Conservation (phyloP, 176 grass and related monocot species). For the Phoenix roebelenii region DNA sequence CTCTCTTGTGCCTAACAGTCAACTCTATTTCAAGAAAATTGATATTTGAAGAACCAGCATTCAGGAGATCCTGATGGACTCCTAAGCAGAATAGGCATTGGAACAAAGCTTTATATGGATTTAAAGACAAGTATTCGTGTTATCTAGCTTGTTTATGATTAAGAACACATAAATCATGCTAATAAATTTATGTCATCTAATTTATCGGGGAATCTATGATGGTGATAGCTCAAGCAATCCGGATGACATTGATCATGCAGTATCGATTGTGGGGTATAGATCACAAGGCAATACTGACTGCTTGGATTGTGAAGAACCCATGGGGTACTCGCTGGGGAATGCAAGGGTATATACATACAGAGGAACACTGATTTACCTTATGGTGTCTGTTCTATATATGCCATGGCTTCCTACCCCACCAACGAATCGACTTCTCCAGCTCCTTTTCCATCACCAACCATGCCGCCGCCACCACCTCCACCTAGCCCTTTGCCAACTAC, state of each 20-base stretch:
- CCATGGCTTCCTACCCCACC: constrained; percentile 32
- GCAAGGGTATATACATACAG: constrained; percentile 36
- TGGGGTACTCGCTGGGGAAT: constrained; percentile 39
- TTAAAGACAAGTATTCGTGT: too few species aligned
- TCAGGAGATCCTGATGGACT: too few species aligned
- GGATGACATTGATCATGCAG: constrained; percentile 38
- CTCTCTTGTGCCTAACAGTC: not conserved
- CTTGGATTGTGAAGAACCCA: constrained; percentile 46
- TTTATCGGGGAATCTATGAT: constrained; percentile 33
- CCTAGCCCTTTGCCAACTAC: constrained; percentile 9
- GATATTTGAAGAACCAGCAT: too few species aligned
- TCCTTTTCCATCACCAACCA: constrained; percentile 15
- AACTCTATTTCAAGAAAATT: not conserved
- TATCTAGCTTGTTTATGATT: too few species aligned
- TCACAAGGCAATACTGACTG: constrained; percentile 25
- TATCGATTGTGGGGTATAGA: constrained; percentile 33
- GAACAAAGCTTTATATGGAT: too few species aligned
- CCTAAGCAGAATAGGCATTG: too few species aligned
- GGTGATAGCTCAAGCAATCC: constrained; percentile 35
- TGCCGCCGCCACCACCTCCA: constrained; percentile 4
- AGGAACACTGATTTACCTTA: constrained; percentile 21
- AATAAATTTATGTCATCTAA: too few species aligned
- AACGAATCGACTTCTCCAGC: constrained; percentile 15
- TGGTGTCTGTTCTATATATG: constrained; percentile 33
- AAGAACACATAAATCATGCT: too few species aligned